phyloP scores from a whole-genome alignment of 768 basidiomycete species.

The Brasilioporus rufonigricans region DNA sequence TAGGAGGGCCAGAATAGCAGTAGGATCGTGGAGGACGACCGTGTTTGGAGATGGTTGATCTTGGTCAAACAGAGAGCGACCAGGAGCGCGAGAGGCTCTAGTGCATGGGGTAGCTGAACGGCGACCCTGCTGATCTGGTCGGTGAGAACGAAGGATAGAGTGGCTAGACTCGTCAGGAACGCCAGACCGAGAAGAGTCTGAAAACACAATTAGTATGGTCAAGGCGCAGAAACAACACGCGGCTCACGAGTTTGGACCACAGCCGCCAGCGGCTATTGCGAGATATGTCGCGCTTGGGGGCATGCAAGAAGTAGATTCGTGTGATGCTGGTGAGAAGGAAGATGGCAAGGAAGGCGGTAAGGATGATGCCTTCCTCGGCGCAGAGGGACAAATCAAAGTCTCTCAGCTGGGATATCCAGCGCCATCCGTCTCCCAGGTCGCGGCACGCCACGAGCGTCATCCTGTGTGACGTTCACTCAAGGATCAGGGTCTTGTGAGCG shows the following conservation, averaged over 20 bases:
- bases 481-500: too few relatives aligned
- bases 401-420: conserved; percentile 51
- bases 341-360: conserved; percentile 50
- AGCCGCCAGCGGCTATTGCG: conserved; percentile 52
- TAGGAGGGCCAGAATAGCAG: conserved; percentile 85
- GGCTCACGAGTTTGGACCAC: conserved; percentile 64
- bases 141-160: conserved; percentile 39
- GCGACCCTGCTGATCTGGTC: conserved; percentile 37
- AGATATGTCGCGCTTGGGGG: conserved; percentile 34
- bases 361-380: conserved; percentile 70
- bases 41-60: conserved; percentile 67
- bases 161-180: conserved; percentile 42
- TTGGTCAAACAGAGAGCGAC: conserved; percentile 52
- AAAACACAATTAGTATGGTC: neutral
- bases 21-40: conserved; percentile 66
- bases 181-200: conserved; percentile 53
- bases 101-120: conserved; percentile 48
- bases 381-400: conserved; percentile 79
- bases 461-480: neutral
- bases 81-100: conserved; percentile 57
- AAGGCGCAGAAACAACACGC: neutral
- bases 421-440: conserved; percentile 62
- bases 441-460: conserved; percentile 44
- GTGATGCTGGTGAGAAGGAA: conserved; percentile 44
- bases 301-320: conserved; percentile 31